Evolutionary conservation across 331 rosid species (phyloP).

Genomic region (Dryas integrifolia): DNA sequence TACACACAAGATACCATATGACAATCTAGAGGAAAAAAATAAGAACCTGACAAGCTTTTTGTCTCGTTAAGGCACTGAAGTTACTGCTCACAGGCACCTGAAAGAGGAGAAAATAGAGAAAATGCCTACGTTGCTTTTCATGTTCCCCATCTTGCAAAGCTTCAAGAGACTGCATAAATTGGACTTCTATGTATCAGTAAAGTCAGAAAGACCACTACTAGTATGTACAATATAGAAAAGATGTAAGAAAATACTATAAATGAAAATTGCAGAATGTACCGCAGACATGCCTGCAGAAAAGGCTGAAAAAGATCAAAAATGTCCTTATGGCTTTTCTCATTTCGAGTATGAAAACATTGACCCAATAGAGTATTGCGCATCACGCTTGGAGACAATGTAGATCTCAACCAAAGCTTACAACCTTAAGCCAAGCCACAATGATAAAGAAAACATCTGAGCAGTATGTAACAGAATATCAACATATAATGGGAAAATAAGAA

Average conservation of each 20-base stretch:
- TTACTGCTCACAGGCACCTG: conserved; percentile 95
- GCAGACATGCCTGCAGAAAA: conserved; percentile 76
- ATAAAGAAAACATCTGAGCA: conserved; percentile 28
- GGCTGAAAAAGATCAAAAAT: conserved; percentile 95
- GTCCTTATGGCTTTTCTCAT: conserved; percentile 93
- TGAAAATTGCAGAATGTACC: conserved; percentile 20
- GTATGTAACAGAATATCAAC: conserved; percentile 13
- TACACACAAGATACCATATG: conserved; percentile 1
- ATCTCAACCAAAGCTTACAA: conserved; percentile 97
- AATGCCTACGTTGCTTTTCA: conserved; percentile 90
- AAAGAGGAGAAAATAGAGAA: conserved; percentile 93
- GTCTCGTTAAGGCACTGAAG: conserved; percentile 79
- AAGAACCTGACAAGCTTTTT: conserved; percentile 85
- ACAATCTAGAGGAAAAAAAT: conserved; percentile 32
- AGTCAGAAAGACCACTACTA: conserved; percentile 12
- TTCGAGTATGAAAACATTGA: conserved; percentile 90
- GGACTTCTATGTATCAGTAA: conserved; percentile 27
- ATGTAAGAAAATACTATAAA: conserved; percentile 11
- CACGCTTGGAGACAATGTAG: conserved; percentile 83
- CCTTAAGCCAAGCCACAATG: conserved; percentile 51
- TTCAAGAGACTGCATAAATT: conserved; percentile 81
- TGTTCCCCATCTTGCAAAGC: conserved; percentile 96
- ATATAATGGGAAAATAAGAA: conserved; percentile 21
- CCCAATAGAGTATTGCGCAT: conserved; percentile 94
- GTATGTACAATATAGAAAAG: background rate